These are phyloP conservation scores for Sphaerulina vaccinii DNA, from an alignment of 2,329 filamentous ascomycete genomes.

Conservation along the genomic window DNA sequence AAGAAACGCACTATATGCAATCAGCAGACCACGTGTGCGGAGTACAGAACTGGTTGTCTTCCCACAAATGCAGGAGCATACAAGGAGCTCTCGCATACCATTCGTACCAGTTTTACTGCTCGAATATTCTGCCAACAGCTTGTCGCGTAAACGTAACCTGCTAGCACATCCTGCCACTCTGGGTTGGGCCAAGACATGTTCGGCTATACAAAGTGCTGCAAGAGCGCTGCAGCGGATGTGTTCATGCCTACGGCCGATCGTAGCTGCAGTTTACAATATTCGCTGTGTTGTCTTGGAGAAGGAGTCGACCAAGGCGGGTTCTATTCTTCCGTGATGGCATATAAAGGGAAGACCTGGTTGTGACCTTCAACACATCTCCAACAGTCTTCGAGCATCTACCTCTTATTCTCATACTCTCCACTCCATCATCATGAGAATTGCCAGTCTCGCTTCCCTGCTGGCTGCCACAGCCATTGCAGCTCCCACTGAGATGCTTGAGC, in stretches of 20 bases:
- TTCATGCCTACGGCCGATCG: not conserved
- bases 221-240: not conserved
- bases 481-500: not conserved
- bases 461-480: slow-evolving; percentile 11
- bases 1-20: not conserved
- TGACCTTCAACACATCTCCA: too few relatives aligned
- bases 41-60: not conserved
- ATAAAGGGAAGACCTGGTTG: not conserved
- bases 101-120: not conserved
- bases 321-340: not conserved
- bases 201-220: not conserved
- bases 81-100: not conserved
- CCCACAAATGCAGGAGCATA: not conserved
- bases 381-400: too few relatives aligned
- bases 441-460: slow-evolving; percentile 5
- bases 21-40: not conserved
- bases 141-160: too few relatives aligned
- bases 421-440: slow-evolving; percentile 1
- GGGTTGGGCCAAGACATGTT: not conserved
- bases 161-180: not conserved
- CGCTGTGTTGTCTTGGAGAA: too few relatives aligned
- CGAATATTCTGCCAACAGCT: too few relatives aligned
- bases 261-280: too few relatives aligned
- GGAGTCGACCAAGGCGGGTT: too few relatives aligned
- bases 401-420: too few relatives aligned